Percentiles rank a stretch among this genome's conserved stretches.
Evolutionary conservation across 345 rosid species (phyloP).

Genomic region (Crucihimalaya himalaica): DNA sequence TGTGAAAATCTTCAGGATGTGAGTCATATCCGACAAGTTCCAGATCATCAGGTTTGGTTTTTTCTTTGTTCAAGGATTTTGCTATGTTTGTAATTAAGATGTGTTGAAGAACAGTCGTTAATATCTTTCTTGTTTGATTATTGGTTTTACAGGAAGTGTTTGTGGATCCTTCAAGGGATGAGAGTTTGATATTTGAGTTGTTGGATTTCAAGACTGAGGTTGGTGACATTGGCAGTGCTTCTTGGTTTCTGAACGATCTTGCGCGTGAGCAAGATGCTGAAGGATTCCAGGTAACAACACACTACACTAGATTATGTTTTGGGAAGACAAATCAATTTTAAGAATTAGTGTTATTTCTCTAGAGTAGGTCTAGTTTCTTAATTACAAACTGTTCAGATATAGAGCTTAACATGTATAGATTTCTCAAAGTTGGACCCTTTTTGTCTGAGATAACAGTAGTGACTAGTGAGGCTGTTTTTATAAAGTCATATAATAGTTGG

Average conservation of each 20-base stretch:
- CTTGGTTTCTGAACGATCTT: slow-evolving; percentile 81
- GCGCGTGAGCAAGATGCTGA: slow-evolving; percentile 73
- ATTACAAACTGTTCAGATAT: neutral
- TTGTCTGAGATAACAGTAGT: neutral
- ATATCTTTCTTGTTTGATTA: neutral
- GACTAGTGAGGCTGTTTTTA: neutral
- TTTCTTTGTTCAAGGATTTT: neutral
- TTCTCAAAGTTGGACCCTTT: neutral
- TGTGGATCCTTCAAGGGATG: slow-evolving; percentile 77
- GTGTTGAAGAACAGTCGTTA: neutral
- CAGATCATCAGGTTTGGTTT: slow-evolving; percentile 67
- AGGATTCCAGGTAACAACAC: slow-evolving; percentile 59
- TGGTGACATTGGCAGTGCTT: slow-evolving; percentile 59
- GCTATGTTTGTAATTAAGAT: neutral
- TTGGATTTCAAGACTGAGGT: slow-evolving; percentile 71
- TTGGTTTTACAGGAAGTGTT: slow-evolving; percentile 66
- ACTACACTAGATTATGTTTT: neutral
- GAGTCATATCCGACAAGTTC: slow-evolving; percentile 70
- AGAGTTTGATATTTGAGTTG: slow-evolving; percentile 84
- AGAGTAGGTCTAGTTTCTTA: neutral
- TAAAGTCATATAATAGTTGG: neutral
- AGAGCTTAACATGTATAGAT: neutral
- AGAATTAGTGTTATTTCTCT: neutral
- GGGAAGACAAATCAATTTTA: neutral
- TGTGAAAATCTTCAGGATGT: slow-evolving; percentile 53